phyloP scores from a whole-genome alignment of 495 filamentous ascomycete species.

The Talaromyces wortmannii region DNA sequence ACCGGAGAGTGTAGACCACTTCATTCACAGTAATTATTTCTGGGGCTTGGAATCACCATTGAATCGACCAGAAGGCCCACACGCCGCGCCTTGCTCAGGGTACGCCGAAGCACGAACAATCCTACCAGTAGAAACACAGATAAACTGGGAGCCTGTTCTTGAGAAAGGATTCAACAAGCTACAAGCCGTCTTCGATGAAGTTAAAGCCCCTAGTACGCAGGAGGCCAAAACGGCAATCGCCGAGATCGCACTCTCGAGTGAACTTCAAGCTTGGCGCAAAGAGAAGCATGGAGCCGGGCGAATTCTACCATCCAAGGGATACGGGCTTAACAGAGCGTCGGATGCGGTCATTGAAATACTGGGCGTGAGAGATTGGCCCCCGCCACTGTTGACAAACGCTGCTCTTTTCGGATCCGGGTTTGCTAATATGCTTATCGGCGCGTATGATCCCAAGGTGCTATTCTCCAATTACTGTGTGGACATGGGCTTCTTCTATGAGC shows the following conservation, averaged over 20 bases:
- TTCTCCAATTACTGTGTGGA: conserved; percentile 22
- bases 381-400: conserved; percentile 17
- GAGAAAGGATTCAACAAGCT: not conserved
- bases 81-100: not conserved
- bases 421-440: conserved; percentile 16
- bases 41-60: not conserved
- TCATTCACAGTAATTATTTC: not conserved
- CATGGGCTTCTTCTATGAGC: conserved; percentile 25
- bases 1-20: not conserved
- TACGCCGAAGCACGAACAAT: not conserved
- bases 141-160: not conserved
- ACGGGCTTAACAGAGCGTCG: conserved; percentile 12
- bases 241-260: conserved; percentile 7
- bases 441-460: conserved; percentile 14
- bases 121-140: not conserved
- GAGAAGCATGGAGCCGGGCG: conserved; percentile 11
- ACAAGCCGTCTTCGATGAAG: not conserved
- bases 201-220: not conserved
- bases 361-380: conserved; percentile 13
- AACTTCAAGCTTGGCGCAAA: conserved; percentile 14
- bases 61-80: not conserved
- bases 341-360: conserved; percentile 9
- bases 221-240: not conserved
- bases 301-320: conserved; percentile 18
- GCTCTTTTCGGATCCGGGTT: conserved; percentile 19